A percentile compares a stretch with the other conserved stretches of the same genome.
Evolutionary conservation across 163 green algal species (phyloP).

Genomic region (Trebouxia gelatinosa): DNA sequence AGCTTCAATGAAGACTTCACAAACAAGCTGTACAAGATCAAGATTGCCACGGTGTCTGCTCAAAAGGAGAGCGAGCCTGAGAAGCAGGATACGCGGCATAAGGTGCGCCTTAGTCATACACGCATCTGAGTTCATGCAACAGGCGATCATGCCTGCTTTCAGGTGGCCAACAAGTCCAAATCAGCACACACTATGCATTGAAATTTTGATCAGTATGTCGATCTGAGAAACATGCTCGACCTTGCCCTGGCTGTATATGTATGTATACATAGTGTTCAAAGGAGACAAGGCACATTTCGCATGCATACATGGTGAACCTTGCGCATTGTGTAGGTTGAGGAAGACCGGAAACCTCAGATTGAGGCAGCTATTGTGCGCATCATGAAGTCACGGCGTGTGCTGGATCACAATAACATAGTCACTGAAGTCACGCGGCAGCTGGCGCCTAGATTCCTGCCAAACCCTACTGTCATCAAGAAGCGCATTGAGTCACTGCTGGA

Average conservation of each 20-base stretch:
- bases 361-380: slow-evolving; percentile 97
- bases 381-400: slow-evolving; percentile 88
- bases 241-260: too few relatives aligned
- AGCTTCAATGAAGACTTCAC: slow-evolving; percentile 91
- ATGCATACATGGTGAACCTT: neutral
- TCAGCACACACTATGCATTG: too few relatives aligned
- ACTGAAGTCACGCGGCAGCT: slow-evolving; percentile 89
- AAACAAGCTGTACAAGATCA: slow-evolving; percentile 80
- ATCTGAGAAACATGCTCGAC: too few relatives aligned
- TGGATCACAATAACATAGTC: slow-evolving; percentile 95
- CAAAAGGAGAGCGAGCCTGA: slow-evolving; percentile 82
- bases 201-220: too few relatives aligned
- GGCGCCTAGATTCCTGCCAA: slow-evolving; percentile 83
- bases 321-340: slow-evolving; percentile 74
- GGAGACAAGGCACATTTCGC: too few relatives aligned
- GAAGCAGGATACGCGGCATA: slow-evolving; percentile 80
- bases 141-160: too few relatives aligned
- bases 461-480: slow-evolving; percentile 96
- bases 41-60: slow-evolving; percentile 87
- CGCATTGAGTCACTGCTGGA: slow-evolving; percentile 98
- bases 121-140: too few relatives aligned
- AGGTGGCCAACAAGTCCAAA: too few relatives aligned
- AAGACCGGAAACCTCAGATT: slow-evolving; percentile 95
- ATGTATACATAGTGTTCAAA: too few relatives aligned
- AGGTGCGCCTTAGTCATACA: slow-evolving; percentile 40